Evolutionary conservation across 257 asterid genomes (phyloP).

Genomic region (Solanum lycopersicoides): DNA sequence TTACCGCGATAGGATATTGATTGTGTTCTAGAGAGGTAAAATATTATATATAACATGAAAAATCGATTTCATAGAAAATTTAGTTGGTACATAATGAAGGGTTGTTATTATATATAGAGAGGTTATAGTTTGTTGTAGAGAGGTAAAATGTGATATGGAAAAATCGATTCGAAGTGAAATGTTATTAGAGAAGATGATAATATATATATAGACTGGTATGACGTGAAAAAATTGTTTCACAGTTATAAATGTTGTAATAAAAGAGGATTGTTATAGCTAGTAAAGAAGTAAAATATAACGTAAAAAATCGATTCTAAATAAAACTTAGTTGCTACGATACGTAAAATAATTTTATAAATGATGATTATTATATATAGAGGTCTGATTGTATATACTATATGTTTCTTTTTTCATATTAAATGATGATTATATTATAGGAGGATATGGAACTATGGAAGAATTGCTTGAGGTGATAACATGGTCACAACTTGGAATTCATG

Average conservation of each 20-base stretch:
- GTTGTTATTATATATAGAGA: not conserved
- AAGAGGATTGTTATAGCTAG: not conserved
- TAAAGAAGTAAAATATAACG: not conserved
- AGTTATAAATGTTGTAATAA: not conserved
- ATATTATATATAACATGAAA: not conserved
- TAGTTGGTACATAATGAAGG: not conserved
- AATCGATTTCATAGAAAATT: not conserved
- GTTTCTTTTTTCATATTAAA: not conserved
- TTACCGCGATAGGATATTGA: not conserved
- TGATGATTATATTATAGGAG: conserved; percentile 26
- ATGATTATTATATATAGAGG: not conserved
- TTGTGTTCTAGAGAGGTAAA: not conserved
- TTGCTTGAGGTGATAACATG: conserved; percentile 57
- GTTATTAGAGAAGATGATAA: not conserved
- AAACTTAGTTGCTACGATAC: not conserved
- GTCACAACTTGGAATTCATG: conserved; percentile 44
- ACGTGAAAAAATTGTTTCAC: not conserved
- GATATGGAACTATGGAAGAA: conserved; percentile 65
- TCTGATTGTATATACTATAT: not conserved
- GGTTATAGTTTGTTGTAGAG: not conserved
- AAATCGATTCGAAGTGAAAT: not conserved
- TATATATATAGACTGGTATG: not conserved
- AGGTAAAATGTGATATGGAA: not conserved
- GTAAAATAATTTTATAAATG: not conserved
- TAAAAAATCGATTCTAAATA: not conserved